Evolutionary conservation across 495 filamentous ascomycete species (phyloP).

Genomic region (Penicillium verhagenii): DNA sequence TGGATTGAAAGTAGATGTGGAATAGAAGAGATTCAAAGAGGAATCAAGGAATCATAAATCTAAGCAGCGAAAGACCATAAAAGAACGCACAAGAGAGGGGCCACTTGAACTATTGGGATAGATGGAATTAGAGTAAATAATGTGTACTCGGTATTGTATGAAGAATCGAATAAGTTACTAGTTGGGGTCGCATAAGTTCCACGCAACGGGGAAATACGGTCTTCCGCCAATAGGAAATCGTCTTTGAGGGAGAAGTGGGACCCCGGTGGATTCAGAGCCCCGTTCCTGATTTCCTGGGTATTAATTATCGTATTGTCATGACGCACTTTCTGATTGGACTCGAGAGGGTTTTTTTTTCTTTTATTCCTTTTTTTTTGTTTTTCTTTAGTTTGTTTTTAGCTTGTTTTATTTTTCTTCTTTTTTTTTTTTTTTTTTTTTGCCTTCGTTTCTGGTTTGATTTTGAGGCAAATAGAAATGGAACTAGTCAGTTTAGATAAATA

Average conservation of each 20-base stretch:
- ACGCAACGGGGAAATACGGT: not conserved
- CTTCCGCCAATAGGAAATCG: not conserved
- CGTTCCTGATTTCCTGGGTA: slow-evolving; percentile 7
- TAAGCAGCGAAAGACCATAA: not conserved
- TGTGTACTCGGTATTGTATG: not conserved
- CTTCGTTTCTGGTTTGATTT: slow-evolving; percentile 2
- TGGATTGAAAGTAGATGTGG: not conserved
- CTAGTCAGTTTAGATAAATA: not conserved
- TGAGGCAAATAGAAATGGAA: not conserved
- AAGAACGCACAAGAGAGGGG: not conserved
- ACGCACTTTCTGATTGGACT: not conserved
- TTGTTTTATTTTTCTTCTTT: slow-evolving; percentile 2
- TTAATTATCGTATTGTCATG: slow-evolving; percentile 12
- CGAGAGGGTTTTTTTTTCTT: not conserved
- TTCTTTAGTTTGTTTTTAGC: not conserved
- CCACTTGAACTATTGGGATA: not conserved
- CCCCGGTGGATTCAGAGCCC: not conserved
- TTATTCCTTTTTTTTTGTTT: not conserved
- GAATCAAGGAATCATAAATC: not conserved
- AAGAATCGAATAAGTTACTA: not conserved
- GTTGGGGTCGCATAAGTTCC: not conserved
- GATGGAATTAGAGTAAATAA: not conserved
- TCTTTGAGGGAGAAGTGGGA: not conserved
- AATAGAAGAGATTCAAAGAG: not conserved
- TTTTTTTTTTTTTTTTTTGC: slow-evolving; percentile 8